Percentiles rank a stretch among this genome's conserved stretches.
Evolutionary conservation across 2,329 filamentous ascomycete species (phyloP).

Genomic region (Raffaelea albimanens): DNA sequence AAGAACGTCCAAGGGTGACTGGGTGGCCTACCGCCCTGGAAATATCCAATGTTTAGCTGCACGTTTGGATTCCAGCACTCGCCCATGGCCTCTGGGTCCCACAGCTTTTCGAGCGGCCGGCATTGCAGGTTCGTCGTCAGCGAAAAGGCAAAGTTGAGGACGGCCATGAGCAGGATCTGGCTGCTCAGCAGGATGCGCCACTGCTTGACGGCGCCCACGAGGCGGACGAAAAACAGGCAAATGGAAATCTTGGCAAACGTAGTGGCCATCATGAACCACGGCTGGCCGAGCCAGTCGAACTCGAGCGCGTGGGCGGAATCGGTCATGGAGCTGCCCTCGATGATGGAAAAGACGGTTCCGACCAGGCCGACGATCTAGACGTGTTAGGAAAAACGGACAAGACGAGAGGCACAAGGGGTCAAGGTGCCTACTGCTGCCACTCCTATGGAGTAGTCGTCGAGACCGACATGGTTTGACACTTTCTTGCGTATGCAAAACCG

Average conservation of each 20-base stretch:
- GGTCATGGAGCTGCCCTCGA: conserved; percentile 20
- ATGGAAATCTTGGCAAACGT: conserved; percentile 27
- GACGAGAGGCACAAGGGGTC: background rate
- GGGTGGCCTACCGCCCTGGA: conserved; percentile 20
- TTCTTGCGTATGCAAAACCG: conserved; percentile 21
- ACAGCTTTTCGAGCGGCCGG: conserved; percentile 26
- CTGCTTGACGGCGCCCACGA: conserved; percentile 17
- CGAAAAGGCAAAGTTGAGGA: conserved; percentile 22
- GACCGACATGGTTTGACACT: conserved; percentile 17
- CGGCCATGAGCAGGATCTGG: conserved; percentile 21
- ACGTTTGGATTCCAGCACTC: conserved; percentile 23
- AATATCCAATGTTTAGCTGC: conserved; percentile 24
- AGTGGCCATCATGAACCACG: conserved; percentile 25
- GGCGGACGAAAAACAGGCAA: conserved; percentile 24
- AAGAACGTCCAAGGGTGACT: background rate
- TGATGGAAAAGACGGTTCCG: conserved; percentile 23
- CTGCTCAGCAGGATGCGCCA: conserved; percentile 23
- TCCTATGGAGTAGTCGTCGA: conserved; percentile 25
- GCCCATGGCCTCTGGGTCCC: conserved; percentile 20
- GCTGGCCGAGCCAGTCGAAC: conserved; percentile 25
- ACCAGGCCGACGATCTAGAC: conserved; percentile 23
- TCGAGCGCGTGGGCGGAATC: conserved; percentile 19
- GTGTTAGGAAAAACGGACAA: background rate
- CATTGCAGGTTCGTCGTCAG: conserved; percentile 26
- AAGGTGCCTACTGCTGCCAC: conserved; percentile 20